Evolutionary conservation across 2,329 filamentous ascomycete species (phyloP).

Genomic region (Sarocladium strictum): DNA sequence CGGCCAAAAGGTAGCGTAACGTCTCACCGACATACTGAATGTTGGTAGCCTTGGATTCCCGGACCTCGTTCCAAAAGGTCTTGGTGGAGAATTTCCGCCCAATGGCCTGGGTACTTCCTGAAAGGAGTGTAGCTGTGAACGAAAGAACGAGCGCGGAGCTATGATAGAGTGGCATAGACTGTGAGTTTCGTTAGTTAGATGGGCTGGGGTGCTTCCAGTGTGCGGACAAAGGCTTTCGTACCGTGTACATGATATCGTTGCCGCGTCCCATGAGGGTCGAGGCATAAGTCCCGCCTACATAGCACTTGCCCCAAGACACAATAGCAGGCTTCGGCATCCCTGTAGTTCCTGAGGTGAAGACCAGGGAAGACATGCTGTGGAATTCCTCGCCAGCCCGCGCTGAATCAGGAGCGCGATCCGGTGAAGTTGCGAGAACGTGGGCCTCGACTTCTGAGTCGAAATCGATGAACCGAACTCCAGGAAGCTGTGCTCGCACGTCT

Average conservation of each 20-base stretch:
- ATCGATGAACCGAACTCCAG: slow-evolving; percentile 51
- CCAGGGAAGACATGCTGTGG: slow-evolving; percentile 62
- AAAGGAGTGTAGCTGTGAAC: slow-evolving; percentile 52
- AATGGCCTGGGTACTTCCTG: slow-evolving; percentile 62
- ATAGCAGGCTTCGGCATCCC: slow-evolving; percentile 77
- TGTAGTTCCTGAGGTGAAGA: slow-evolving; percentile 83
- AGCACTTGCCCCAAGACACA: slow-evolving; percentile 64
- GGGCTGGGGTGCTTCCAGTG: too few species aligned
- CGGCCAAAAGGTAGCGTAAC: slow-evolving; percentile 71
- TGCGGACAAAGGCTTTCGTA: slow-evolving; percentile 32
- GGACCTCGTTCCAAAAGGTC: slow-evolving; percentile 71
- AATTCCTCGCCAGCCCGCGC: slow-evolving; percentile 43
- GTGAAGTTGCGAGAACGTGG: slow-evolving; percentile 44
- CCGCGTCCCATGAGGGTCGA: slow-evolving; percentile 50
- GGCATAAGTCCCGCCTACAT: slow-evolving; percentile 34
- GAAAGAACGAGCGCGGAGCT: slow-evolving; percentile 70
- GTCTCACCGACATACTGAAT: slow-evolving; percentile 90
- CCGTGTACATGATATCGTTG: slow-evolving; percentile 69
- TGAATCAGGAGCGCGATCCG: slow-evolving; percentile 53
- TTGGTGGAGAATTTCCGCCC: slow-evolving; percentile 73
- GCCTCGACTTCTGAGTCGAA: slow-evolving; percentile 53
- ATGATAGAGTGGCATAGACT: slow-evolving; percentile 89
- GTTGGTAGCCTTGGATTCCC: slow-evolving; percentile 63
- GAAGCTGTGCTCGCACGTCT: slow-evolving; percentile 46
- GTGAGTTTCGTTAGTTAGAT: neutral